Percentiles rank a stretch among this genome's conserved stretches.
Conservation (phyloP, 2,329 filamentous ascomycete genomes). For the Chaetomiaceae sp. region DNA sequence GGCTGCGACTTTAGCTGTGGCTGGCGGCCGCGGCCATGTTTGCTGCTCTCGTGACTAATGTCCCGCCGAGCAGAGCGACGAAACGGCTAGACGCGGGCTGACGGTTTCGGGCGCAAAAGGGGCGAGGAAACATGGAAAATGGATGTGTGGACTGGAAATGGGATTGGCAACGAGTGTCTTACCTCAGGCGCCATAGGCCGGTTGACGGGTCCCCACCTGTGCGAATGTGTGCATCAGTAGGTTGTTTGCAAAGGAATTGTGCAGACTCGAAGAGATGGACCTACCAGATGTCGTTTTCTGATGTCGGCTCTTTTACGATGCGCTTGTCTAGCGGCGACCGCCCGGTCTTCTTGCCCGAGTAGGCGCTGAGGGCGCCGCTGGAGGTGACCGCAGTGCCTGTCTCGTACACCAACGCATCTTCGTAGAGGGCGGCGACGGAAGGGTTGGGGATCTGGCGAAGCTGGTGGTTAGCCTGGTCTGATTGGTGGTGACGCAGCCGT, state of each 20-base stretch:
- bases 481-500: not conserved
- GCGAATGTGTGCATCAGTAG: slow-evolving; percentile 9
- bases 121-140: slow-evolving; percentile 13
- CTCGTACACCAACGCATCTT: slow-evolving; percentile 96
- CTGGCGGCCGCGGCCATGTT: slow-evolving; percentile 4
- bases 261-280: no score
- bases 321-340: slow-evolving; percentile 96
- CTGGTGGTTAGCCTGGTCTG: slow-evolving; percentile 18
- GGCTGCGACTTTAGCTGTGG: not conserved
- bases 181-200: slow-evolving; percentile 97
- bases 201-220: slow-evolving; percentile 91
- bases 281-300: slow-evolving; percentile 84
- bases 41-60: slow-evolving; percentile 18
- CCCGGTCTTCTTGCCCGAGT: slow-evolving; percentile 96
- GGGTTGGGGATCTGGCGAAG: slow-evolving; percentile 68
- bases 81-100: slow-evolving; percentile 9
- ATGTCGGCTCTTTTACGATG: slow-evolving; percentile 85
- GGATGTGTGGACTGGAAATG: no score
- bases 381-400: slow-evolving; percentile 96
- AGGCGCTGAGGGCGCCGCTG: slow-evolving; percentile 88
- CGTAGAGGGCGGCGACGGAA: slow-evolving; percentile 90
- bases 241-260: not conserved
- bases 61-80: not conserved
- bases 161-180: no score
- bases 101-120: not conserved